Conservation (phyloP, 306 rosid genomes). For the Rosa multiflora region DNA sequence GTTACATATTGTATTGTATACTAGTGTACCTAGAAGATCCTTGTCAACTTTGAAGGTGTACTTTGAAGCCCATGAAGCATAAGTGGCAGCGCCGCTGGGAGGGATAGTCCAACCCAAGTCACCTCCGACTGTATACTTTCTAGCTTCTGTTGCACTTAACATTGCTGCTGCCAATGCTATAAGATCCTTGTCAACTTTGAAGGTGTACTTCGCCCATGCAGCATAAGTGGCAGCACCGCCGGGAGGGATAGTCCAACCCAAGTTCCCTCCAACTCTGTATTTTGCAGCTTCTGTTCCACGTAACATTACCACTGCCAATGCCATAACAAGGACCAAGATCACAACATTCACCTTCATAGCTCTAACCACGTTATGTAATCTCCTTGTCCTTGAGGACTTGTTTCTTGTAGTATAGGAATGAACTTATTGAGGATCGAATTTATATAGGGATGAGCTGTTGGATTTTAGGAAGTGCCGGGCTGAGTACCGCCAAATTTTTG, state of each 20-base stretch:
- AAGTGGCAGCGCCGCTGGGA: background rate
- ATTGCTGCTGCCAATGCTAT: background rate
- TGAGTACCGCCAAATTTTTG: background rate
- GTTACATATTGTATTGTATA: too few relatives aligned
- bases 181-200: background rate
- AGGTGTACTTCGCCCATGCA: background rate
- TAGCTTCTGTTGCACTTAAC: background rate
- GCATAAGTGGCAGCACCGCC: background rate
- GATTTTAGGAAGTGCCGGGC: background rate
- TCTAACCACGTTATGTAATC: background rate
- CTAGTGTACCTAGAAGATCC: background rate
- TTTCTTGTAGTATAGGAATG: background rate
- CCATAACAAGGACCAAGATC: background rate
- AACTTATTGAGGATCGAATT: background rate
- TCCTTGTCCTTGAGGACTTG: background rate
- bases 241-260: background rate
- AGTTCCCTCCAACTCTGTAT: background rate
- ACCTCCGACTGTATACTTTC: background rate
- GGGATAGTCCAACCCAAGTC: background rate
- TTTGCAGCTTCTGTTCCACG: background rate
- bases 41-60: background rate
- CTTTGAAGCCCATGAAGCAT: background rate
- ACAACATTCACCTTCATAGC: background rate
- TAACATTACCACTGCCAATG: background rate
- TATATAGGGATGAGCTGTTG: background rate